phyloP scores from a whole-genome alignment of 495 filamentous ascomycete genomes.

The Hypoxylon lenormandii region DNA sequence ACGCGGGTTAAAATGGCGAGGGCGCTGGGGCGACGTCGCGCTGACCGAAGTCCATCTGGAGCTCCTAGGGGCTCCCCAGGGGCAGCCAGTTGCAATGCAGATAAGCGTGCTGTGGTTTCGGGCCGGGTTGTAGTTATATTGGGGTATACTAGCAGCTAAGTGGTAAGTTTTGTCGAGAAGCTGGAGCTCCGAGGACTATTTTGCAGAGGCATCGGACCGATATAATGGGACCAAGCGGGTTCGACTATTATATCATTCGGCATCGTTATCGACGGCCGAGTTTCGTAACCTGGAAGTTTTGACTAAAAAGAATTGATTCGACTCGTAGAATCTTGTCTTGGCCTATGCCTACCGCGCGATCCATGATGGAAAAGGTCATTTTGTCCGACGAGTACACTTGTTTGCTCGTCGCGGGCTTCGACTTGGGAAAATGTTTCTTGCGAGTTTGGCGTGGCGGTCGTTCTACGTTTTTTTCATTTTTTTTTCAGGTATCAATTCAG shows the following conservation, averaged over 20 bases:
- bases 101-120: neutral
- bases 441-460: no score
- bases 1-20: neutral
- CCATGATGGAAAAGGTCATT: no score
- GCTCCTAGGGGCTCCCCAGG: neutral
- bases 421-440: no score
- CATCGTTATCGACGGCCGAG: conserved; percentile 3
- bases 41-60: no score
- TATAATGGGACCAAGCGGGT: conserved; percentile 7
- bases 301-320: neutral
- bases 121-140: neutral
- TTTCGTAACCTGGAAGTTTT: neutral
- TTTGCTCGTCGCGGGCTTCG: no score
- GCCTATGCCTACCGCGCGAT: no score
- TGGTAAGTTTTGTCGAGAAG: neutral
- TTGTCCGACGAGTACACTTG: no score
- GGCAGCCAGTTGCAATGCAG: neutral
- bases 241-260: conserved; percentile 12
- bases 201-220: conserved; percentile 32
- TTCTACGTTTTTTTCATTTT: no score
- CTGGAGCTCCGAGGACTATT: neutral
- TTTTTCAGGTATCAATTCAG: no score
- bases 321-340: no score
- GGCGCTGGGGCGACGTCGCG: conserved; percentile 5
- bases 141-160: neutral